Percentiles rank a stretch among this genome's conserved stretches.
Evolutionary conservation across 106 monocot species (phyloP).

Genomic region (Platanthera zijinensis): DNA sequence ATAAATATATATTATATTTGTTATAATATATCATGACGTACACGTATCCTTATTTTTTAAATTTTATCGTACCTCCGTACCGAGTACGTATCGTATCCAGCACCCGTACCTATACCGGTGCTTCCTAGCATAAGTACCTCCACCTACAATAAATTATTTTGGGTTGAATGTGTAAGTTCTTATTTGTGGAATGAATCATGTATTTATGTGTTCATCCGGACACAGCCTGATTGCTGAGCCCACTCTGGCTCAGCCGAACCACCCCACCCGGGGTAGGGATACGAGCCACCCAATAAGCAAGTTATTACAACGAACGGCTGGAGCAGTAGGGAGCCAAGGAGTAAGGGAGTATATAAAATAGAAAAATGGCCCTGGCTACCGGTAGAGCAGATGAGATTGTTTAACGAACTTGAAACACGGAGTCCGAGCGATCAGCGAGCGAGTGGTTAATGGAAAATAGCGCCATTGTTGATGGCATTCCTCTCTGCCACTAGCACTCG

Average conservation of each 20-base stretch:
- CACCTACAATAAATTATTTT: too few species aligned
- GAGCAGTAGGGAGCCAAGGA: constrained; percentile 19
- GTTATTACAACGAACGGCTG: constrained; percentile 15
- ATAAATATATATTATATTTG: too few species aligned
- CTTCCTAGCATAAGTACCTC: too few species aligned
- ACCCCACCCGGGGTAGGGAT: constrained; percentile 8
- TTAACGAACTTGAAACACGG: background rate
- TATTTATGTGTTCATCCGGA: too few species aligned
- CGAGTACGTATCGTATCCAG: too few species aligned
- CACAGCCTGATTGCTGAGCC: constrained; percentile 8
- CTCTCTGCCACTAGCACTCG: too few species aligned
- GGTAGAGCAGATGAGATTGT: background rate
- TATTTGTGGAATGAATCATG: too few species aligned
- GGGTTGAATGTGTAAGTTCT: too few species aligned
- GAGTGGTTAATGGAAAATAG: constrained; percentile 8
- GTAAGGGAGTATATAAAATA: constrained; percentile 7
- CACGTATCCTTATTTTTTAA: too few species aligned
- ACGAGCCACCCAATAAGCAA: constrained; percentile 16
- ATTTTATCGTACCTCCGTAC: too few species aligned
- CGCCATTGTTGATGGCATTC: background rate
- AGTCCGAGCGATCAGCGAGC: background rate
- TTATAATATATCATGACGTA: too few species aligned
- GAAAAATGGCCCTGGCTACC: background rate
- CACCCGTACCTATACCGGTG: too few species aligned
- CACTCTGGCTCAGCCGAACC: constrained; percentile 17